Conservation (phyloP, 1,284 basidiomycete genomes). For the Austroboletus niveus region DNA sequence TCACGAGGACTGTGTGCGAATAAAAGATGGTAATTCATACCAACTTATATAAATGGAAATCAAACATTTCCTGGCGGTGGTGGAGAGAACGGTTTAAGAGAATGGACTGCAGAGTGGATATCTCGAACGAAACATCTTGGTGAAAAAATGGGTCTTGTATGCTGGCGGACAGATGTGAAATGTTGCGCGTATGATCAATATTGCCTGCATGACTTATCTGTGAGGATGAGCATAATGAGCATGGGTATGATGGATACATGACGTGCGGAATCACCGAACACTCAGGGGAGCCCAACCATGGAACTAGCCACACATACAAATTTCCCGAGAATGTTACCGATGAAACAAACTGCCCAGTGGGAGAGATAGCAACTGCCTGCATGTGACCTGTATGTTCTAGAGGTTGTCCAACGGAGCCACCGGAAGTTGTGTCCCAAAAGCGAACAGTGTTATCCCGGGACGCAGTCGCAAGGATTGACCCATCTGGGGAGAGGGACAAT, state of each 20-base stretch:
- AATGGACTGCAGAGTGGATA: background rate
- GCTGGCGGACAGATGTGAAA: too few relatives aligned
- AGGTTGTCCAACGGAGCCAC: background rate
- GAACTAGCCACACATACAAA: conserved; percentile 5
- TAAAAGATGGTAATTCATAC: background rate
- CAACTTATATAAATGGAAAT: background rate
- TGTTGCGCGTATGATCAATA: too few relatives aligned
- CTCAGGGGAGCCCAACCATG: background rate
- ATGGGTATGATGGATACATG: background rate
- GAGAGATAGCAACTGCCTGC: background rate
- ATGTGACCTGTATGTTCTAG: background rate
- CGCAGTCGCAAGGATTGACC: conserved; percentile 5
- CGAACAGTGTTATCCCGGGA: conserved; percentile 3
- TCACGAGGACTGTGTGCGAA: too few relatives aligned
- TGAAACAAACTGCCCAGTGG: conserved; percentile 3
- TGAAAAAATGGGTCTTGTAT: too few relatives aligned
- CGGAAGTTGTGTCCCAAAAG: conserved; percentile 8
- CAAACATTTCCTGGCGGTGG: conserved; percentile 2
- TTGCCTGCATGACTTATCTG: background rate
- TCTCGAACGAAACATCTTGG: background rate
- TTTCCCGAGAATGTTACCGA: background rate
- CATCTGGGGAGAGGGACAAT: background rate
- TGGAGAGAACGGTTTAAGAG: background rate
- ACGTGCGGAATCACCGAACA: background rate
- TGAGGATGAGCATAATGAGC: background rate